phyloP scores from a whole-genome alignment of 768 basidiomycete species.

The Amanita fuliginea region DNA sequence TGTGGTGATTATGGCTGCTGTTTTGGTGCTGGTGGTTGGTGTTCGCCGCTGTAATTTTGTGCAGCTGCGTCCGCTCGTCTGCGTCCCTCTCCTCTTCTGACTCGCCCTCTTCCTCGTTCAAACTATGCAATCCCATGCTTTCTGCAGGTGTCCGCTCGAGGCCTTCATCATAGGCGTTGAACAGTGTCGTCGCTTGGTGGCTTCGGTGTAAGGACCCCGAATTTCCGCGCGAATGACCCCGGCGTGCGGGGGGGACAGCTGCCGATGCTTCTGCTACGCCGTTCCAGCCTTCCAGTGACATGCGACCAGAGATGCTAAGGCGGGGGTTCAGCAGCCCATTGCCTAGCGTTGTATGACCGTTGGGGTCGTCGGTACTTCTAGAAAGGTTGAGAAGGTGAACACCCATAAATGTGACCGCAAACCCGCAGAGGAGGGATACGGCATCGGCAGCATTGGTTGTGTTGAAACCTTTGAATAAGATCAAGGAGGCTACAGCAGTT shows the following conservation, averaged over 20 bases:
- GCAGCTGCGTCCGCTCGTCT: constrained; percentile 34
- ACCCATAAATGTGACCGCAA: constrained; percentile 89
- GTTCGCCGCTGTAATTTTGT: constrained; percentile 12
- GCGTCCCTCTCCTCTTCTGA: constrained; percentile 40
- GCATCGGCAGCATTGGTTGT: constrained; percentile 76
- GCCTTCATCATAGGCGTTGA: constrained; percentile 62
- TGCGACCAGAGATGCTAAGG: constrained; percentile 68
- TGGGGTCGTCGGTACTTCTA: constrained; percentile 39
- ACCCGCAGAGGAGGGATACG: constrained; percentile 80
- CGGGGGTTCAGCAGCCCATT: constrained; percentile 66
- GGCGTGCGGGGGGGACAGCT: constrained; percentile 16
- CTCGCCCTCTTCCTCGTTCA: constrained; percentile 47
- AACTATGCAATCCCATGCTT: constrained; percentile 46
- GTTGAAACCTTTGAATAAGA: constrained; percentile 96
- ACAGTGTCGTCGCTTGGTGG: constrained; percentile 50
- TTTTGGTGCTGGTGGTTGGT: constrained; percentile 2
- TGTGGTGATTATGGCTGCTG: neutral
- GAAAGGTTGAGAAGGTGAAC: constrained; percentile 91
- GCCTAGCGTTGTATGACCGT: constrained; percentile 47
- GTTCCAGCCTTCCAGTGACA: constrained; percentile 73
- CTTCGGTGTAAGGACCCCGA: constrained; percentile 55
- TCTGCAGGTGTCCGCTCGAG: constrained; percentile 11
- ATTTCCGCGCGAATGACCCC: constrained; percentile 39
- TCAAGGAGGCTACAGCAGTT: constrained; percentile 88
- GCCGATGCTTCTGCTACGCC: constrained; percentile 17